These are phyloP conservation scores for Dactylonectria macrodidyma DNA, from an alignment of 2,329 filamentous ascomycete genomes.

Conservation along the genomic window DNA sequence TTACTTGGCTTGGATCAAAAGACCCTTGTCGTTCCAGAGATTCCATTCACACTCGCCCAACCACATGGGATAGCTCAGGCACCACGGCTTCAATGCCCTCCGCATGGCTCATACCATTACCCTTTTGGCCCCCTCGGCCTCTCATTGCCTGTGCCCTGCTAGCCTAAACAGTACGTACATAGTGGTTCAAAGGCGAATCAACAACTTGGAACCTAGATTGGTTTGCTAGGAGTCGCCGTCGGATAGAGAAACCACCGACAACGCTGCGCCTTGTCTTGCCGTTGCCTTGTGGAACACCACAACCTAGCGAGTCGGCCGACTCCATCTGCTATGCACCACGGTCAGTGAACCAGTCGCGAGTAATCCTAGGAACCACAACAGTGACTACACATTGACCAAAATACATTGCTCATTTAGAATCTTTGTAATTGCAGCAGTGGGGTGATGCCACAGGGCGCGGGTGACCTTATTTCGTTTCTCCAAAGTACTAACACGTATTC, in stretches of 20 bases:
- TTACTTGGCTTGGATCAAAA: conserved; percentile 4
- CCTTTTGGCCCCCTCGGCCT: not conserved
- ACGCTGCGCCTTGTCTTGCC: conserved; percentile 20
- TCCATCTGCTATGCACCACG: not conserved
- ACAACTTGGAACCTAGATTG: conserved; percentile 9
- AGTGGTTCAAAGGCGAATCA: conserved; percentile 4
- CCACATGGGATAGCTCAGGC: conserved; percentile 30
- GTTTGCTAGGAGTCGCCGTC: conserved; percentile 6
- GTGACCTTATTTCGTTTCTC: too few species aligned
- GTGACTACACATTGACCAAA: not conserved
- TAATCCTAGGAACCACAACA: too few species aligned
- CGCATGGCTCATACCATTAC: conserved; percentile 22
- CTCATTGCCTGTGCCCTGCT: not conserved
- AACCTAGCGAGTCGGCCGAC: conserved; percentile 7
- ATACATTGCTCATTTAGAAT: conserved; percentile 12
- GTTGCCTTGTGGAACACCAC: not conserved
- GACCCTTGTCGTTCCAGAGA: conserved; percentile 21
- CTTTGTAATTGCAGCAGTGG: conserved; percentile 7
- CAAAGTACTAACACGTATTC: too few species aligned
- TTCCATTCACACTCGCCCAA: conserved; percentile 29
- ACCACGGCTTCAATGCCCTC: conserved; percentile 21
- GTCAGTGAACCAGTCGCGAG: not conserved
- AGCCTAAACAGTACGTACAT: not conserved
- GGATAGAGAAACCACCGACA: conserved; percentile 1
- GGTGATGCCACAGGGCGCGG: not conserved